These are phyloP conservation scores for Rhodotorula sp. DNA, from an alignment of 1,284 basidiomycete species.

Conservation along the genomic window DNA sequence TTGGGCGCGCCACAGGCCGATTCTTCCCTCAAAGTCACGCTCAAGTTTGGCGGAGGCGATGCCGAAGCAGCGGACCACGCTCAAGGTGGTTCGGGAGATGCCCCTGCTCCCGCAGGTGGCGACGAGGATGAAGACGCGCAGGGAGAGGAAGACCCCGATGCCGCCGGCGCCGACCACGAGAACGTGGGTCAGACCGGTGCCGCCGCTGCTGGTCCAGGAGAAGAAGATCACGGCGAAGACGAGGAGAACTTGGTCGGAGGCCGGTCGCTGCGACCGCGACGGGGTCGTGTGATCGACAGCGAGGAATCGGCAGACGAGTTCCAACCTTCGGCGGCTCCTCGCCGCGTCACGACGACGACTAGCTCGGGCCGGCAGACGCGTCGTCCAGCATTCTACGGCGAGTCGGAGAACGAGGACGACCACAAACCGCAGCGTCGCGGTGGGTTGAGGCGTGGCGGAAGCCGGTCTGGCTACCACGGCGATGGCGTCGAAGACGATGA, in stretches of 20 bases:
- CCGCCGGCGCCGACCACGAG: background rate
- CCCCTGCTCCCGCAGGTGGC: background rate
- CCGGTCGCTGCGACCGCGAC: slow-evolving; percentile 4
- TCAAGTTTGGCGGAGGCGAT: slow-evolving; percentile 1
- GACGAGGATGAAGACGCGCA: slow-evolving; percentile 3
- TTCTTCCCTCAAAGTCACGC: background rate
- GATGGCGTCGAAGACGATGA: slow-evolving; percentile 26
- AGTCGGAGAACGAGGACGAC: slow-evolving; percentile 16
- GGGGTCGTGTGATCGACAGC: background rate
- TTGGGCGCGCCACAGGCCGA: background rate
- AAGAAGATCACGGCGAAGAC: background rate
- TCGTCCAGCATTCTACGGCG: slow-evolving; percentile 27
- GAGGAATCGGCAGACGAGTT: slow-evolving; percentile 12
- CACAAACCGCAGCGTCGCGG: slow-evolving; percentile 6
- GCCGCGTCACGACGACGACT: slow-evolving; percentile 20
- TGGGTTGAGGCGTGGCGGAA: background rate
- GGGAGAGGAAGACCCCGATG: background rate
- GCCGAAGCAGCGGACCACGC: background rate
- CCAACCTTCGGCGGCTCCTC: background rate
- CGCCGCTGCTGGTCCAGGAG: background rate
- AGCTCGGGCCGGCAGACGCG: slow-evolving; percentile 19
- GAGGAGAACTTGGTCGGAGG: background rate
- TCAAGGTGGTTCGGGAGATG: background rate
- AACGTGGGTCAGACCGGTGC: background rate
- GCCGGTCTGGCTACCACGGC: slow-evolving; percentile 12